Evolutionary conservation across 768 basidiomycete genomes (phyloP).

Genomic region (Boletales sp.): DNA sequence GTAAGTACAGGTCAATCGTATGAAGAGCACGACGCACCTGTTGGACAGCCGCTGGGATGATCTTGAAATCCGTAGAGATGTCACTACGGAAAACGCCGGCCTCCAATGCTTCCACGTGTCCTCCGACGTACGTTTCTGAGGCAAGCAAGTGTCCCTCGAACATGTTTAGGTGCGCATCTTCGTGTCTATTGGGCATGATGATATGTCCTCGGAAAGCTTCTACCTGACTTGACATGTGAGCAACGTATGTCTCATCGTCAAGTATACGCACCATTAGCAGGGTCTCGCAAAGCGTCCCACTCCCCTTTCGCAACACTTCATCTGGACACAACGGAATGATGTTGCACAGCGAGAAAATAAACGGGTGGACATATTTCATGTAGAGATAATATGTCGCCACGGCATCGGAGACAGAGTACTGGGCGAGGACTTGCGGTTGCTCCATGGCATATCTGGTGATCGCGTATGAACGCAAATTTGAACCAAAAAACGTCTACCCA

Average conservation of each 20-base stretch:
- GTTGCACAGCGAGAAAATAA: slow-evolving; percentile 98
- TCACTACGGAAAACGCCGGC: slow-evolving; percentile 98
- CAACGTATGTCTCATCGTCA: not conserved
- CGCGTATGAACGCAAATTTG: not conserved
- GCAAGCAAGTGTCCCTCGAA: slow-evolving; percentile 96
- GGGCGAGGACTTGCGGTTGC: slow-evolving; percentile 89
- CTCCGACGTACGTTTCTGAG: slow-evolving; percentile 97
- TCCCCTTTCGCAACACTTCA: slow-evolving; percentile 93
- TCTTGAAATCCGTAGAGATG: slow-evolving; percentile 92
- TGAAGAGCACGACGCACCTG: slow-evolving; percentile 46
- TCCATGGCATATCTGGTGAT: slow-evolving; percentile 84
- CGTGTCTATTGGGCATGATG: slow-evolving; percentile 98
- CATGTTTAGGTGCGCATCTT: slow-evolving; percentile 88
- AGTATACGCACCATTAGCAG: slow-evolving; percentile 79
- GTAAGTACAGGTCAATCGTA: not conserved
- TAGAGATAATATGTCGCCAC: slow-evolving; percentile 99
- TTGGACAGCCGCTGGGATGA: slow-evolving; percentile 83
- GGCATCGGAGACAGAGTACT: slow-evolving; percentile 99
- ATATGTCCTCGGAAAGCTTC: slow-evolving; percentile 90
- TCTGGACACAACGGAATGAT: slow-evolving; percentile 97
- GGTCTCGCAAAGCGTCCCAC: slow-evolving; percentile 95
- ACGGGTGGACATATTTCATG: slow-evolving; percentile 99
- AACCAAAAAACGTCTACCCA: not conserved
- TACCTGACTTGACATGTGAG: slow-evolving; percentile 54
- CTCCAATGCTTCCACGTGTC: slow-evolving; percentile 97